Evolutionary conservation across 2,329 filamentous ascomycete genomes (phyloP).

Genomic region (Fusarium bulbicola): DNA sequence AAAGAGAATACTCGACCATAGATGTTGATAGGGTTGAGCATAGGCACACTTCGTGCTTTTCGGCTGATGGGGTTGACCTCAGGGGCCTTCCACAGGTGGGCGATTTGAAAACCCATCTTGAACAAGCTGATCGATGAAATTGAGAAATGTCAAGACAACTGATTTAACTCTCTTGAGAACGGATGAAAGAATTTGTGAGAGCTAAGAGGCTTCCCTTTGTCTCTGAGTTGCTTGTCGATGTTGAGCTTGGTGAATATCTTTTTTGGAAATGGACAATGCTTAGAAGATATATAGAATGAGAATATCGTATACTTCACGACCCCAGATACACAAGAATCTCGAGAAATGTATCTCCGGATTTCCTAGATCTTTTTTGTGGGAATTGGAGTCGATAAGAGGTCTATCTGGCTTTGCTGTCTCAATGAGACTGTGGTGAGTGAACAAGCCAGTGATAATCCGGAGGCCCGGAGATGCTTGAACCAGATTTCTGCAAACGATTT

Average conservation of each 20-base stretch:
- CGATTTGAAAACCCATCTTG: slow-evolving; percentile 44
- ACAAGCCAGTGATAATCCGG: slow-evolving; percentile 31
- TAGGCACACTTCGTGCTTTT: slow-evolving; percentile 82
- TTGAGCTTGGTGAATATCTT: slow-evolving; percentile 17
- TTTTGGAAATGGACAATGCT: slow-evolving; percentile 7
- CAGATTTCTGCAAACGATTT: slow-evolving; percentile 8
- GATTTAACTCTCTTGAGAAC: neutral
- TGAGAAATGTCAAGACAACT: neutral
- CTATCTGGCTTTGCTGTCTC: slow-evolving; percentile 26
- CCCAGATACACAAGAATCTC: neutral
- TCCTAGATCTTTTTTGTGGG: slow-evolving; percentile 28
- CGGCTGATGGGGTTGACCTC: slow-evolving; percentile 84
- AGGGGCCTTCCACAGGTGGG: slow-evolving; percentile 57
- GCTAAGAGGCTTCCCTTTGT: neutral
- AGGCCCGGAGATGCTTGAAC: slow-evolving; percentile 39
- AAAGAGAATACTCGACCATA: slow-evolving; percentile 93
- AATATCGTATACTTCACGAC: slow-evolving; percentile 5
- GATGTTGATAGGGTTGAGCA: slow-evolving; percentile 79
- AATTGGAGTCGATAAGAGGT: slow-evolving; percentile 30
- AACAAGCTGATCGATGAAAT: neutral
- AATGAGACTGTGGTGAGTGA: slow-evolving; percentile 8
- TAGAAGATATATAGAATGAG: slow-evolving; percentile 36
- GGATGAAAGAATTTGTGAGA: neutral
- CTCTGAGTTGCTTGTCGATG: slow-evolving; percentile 23
- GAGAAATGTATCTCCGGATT: slow-evolving; percentile 40